Evolutionary conservation across 495 filamentous ascomycete species (phyloP).

Genomic region (Hypoxylon lenormandii): DNA sequence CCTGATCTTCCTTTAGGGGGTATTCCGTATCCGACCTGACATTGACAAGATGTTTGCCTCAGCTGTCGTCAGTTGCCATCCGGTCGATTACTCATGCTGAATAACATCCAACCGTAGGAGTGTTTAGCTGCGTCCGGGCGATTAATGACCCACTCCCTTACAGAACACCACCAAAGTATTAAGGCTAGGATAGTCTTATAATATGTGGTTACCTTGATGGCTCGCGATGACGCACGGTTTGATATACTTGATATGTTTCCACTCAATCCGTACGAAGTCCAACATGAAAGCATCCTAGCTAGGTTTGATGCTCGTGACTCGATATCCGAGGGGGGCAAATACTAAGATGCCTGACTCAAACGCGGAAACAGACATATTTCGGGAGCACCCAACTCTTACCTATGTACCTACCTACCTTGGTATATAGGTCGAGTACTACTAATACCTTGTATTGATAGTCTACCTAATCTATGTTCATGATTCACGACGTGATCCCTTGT

Average conservation of each 20-base stretch:
- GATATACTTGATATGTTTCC: neutral
- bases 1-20: neutral
- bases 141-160: too few species aligned
- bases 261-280: neutral
- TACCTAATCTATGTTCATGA: neutral
- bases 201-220: conserved; percentile 16
- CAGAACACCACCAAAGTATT: too few species aligned
- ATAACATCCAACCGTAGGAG: conserved; percentile 4
- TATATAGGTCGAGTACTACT: too few species aligned
- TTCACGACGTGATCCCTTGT: neutral
- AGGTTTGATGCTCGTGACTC: too few species aligned
- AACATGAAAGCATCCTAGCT: too few species aligned
- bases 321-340: too few species aligned
- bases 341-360: too few species aligned
- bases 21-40: neutral
- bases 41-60: neutral
- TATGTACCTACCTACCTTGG: too few species aligned
- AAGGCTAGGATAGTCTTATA: too few species aligned
- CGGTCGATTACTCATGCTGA: conserved; percentile 28
- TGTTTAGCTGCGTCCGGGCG: neutral
- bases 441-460: too few species aligned
- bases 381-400: too few species aligned
- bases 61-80: conserved; percentile 17
- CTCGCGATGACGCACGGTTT: conserved; percentile 1
- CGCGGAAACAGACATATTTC: too few species aligned